These are phyloP conservation scores for Acanthochlamys bracteata DNA, from an alignment of 106 monocot genomes.

Conservation along the genomic window DNA sequence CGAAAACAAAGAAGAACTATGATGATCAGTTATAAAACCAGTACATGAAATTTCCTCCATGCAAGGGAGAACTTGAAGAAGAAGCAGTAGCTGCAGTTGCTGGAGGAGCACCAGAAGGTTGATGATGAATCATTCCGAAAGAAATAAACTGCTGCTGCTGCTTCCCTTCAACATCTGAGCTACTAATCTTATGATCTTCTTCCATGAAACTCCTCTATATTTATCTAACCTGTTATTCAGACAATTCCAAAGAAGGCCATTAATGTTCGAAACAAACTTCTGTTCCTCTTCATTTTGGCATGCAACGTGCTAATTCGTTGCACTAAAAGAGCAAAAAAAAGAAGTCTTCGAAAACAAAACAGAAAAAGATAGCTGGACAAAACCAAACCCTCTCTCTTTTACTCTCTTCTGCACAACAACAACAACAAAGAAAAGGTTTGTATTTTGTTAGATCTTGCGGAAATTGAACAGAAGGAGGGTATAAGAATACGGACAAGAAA, in stretches of 20 bases:
- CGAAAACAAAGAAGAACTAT: background rate
- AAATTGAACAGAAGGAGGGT: background rate
- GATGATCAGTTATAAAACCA: background rate
- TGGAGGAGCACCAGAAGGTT: no score
- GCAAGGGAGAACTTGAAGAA: conserved; percentile 15
- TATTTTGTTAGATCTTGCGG: background rate
- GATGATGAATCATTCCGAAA: conserved; percentile 21
- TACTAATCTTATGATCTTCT: background rate
- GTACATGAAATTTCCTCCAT: conserved; percentile 43
- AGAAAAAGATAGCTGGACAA: background rate
- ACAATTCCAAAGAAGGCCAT: conserved; percentile 6
- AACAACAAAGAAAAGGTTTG: conserved; percentile 1
- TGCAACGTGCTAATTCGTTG: no score
- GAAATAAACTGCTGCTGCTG: conserved; percentile 27
- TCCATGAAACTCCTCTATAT: conserved; percentile 5
- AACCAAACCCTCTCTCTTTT: background rate
- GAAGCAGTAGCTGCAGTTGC: conserved; percentile 8
- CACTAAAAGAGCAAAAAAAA: conserved; percentile 5
- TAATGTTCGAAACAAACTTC: conserved; percentile 22
- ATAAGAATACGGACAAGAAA: conserved; percentile 5
- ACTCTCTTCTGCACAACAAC: background rate
- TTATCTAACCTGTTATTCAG: background rate
- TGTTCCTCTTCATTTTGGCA: background rate
- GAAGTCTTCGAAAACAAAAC: background rate
- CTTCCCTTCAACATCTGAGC: background rate